Conservation (phyloP, 768 basidiomycete species). For the Infundibulicybe gibba region DNA sequence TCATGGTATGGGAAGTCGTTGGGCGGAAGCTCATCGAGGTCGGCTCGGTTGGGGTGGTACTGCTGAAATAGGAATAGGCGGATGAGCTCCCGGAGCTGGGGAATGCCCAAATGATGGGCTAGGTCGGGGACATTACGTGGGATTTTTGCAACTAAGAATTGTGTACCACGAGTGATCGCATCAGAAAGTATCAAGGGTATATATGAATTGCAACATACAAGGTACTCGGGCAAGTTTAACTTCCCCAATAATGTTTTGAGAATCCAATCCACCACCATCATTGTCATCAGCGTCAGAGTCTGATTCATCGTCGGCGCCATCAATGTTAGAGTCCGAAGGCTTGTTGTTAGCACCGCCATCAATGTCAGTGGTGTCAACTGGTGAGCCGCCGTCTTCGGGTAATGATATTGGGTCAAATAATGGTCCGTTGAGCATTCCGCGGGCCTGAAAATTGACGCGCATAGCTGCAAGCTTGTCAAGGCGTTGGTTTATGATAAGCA, state of each 20-base stretch:
- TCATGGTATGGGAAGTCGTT: too few relatives aligned
- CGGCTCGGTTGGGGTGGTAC: constrained; percentile 9
- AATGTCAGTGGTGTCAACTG: neutral
- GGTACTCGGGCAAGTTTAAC: too few relatives aligned
- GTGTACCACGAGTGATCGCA: too few relatives aligned
- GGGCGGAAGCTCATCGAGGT: too few relatives aligned
- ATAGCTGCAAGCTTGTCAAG: constrained; percentile 11
- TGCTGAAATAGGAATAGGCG: constrained; percentile 21
- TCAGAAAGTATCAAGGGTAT: too few relatives aligned
- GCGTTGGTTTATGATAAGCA: constrained; percentile 16
- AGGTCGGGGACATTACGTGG: constrained; percentile 4
- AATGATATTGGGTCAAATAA: too few relatives aligned
- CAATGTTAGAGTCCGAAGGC: neutral
- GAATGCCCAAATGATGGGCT: constrained; percentile 11
- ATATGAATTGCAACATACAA: too few relatives aligned
- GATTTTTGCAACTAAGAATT: too few relatives aligned
- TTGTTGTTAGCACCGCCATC: too few relatives aligned
- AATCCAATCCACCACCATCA: neutral
- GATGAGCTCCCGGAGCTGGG: constrained; percentile 14
- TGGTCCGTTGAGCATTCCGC: constrained; percentile 8
- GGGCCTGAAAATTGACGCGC: constrained; percentile 6
- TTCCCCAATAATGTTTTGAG: too few relatives aligned
- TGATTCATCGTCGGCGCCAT: neutral
- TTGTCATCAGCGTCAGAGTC: neutral
- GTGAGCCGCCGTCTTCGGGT: neutral